These are phyloP conservation scores for Candida smagusa DNA, from an alignment of 1,139 yeast genomes.

Conservation along the genomic window DNA sequence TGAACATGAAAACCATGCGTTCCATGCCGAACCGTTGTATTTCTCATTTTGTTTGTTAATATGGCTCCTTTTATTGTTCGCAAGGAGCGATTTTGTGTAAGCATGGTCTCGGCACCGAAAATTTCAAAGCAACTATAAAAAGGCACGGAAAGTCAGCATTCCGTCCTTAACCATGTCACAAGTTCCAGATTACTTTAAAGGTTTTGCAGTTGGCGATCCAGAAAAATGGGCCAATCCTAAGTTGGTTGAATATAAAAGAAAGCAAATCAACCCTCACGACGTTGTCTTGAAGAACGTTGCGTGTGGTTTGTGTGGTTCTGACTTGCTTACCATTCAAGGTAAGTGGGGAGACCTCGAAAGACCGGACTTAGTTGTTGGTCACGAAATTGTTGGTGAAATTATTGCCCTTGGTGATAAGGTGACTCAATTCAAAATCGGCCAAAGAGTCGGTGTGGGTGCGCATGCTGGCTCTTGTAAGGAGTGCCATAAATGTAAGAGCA, in stretches of 20 bases:
- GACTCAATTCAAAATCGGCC: conserved; percentile 47
- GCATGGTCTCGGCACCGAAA: too few species aligned
- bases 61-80: too few species aligned
- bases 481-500: conserved; percentile 45
- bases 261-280: conserved; percentile 34
- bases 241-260: conserved; percentile 38
- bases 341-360: conserved; percentile 33
- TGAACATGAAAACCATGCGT: too few species aligned
- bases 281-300: conserved; percentile 44
- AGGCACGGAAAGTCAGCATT: too few species aligned
- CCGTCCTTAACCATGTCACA: neutral
- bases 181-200: conserved; percentile 39
- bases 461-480: conserved; percentile 44
- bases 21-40: too few species aligned
- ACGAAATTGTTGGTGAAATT: conserved; percentile 58
- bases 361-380: conserved; percentile 37
- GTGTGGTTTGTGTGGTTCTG: conserved; percentile 66
- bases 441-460: conserved; percentile 65
- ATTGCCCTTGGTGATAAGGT: conserved; percentile 50
- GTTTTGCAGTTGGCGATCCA: conserved; percentile 38
- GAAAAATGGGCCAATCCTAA: conserved; percentile 44
- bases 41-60: too few species aligned
- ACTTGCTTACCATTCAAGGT: conserved; percentile 46
- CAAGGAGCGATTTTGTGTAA: too few species aligned
- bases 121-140: too few species aligned